Conservation (phyloP, 345 rosid genomes). For the Eutrema yunnanense region DNA sequence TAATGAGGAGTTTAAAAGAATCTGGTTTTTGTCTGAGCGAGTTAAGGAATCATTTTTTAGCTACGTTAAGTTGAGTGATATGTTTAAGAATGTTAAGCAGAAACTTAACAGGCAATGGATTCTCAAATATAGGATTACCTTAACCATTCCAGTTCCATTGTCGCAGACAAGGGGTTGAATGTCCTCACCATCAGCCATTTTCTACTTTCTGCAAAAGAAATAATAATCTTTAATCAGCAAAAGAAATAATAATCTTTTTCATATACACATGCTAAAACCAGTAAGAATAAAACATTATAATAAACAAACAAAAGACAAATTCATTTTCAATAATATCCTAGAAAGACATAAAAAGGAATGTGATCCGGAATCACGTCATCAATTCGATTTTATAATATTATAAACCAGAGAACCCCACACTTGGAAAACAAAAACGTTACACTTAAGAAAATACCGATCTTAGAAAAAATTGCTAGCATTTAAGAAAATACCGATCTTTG, state of each 20-base stretch:
- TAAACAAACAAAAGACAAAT: background rate
- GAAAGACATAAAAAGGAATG: background rate
- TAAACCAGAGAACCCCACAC: background rate
- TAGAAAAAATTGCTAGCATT: background rate
- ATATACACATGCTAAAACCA: background rate
- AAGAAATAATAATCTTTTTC: background rate
- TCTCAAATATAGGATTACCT: constrained; percentile 32
- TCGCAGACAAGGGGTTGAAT: too few species aligned
- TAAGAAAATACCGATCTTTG: background rate
- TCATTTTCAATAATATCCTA: background rate
- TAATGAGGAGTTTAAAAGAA: background rate
- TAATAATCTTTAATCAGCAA: background rate
- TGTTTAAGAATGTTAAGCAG: background rate
- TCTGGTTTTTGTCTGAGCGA: background rate
- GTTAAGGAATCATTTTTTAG: background rate
- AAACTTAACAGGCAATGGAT: background rate
- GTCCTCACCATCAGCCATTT: too few species aligned
- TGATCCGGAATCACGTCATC: constrained; percentile 5
- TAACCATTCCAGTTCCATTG: constrained; percentile 90
- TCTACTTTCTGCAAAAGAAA: constrained; percentile 15
- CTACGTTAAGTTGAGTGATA: background rate
- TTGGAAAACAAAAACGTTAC: too few species aligned
- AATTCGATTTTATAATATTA: background rate
- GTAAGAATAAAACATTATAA: background rate
- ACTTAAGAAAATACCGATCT: too few species aligned